phyloP scores from a whole-genome alignment of 1,284 basidiomycete genomes.

The Anthracocystis setariae region DNA sequence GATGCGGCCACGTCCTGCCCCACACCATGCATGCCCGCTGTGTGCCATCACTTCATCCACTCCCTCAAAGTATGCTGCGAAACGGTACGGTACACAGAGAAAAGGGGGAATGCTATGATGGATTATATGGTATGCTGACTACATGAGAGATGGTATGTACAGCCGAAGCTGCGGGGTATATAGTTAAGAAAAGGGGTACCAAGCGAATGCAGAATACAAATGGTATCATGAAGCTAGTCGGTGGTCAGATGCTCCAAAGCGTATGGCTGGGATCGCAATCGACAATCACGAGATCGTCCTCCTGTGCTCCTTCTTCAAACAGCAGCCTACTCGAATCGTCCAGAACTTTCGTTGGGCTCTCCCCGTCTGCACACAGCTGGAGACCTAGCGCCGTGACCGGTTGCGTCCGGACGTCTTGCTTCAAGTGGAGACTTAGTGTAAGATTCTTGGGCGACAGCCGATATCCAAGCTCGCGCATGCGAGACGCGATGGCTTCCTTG shows the following conservation, averaged over 20 bases:
- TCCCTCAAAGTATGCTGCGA: no score
- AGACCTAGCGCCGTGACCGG: constrained; percentile 19
- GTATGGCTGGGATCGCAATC: constrained; percentile 33
- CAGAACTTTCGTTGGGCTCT: constrained; percentile 23
- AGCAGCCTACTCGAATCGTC: constrained; percentile 28
- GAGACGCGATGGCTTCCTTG: constrained; percentile 27
- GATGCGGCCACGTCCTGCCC: no score
- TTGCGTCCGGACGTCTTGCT: constrained; percentile 8
- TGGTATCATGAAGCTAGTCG: background rate
- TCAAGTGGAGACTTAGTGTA: constrained; percentile 21
- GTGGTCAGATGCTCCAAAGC: constrained; percentile 25
- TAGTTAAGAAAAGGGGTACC: background rate
- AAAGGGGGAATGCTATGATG: no score
- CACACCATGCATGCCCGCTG: no score
- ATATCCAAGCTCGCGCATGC: constrained; percentile 28
- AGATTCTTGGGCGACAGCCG: constrained; percentile 30
- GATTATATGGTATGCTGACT: no score
- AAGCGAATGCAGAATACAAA: background rate
- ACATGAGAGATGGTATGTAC: no score
- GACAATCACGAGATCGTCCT: constrained; percentile 33
- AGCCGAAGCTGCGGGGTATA: background rate
- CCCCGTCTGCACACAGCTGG: constrained; percentile 11
- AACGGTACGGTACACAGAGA: no score
- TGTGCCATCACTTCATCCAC: no score
- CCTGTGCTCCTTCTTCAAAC: constrained; percentile 40